phyloP scores from a whole-genome alignment of 2,329 filamentous ascomycete genomes.

The Aotearoamyces nothofagi region DNA sequence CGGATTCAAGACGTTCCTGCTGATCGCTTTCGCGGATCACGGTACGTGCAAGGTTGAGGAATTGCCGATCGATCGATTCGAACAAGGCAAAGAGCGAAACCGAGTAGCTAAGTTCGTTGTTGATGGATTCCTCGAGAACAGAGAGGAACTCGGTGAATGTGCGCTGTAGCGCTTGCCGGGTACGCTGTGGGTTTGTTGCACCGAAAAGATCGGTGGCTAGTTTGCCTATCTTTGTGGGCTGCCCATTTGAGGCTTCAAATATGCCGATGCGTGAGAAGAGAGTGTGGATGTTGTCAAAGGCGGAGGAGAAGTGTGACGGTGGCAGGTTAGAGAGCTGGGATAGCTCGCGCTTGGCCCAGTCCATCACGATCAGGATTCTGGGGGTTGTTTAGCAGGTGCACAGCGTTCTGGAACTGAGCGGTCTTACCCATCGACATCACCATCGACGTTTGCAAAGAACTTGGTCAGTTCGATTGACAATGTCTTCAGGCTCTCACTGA shows the following conservation, averaged over 20 bases:
- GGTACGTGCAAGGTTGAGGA: constrained; percentile 72
- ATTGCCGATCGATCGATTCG: constrained; percentile 79
- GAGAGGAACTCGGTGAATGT: constrained; percentile 80
- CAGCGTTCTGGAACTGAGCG: constrained; percentile 2
- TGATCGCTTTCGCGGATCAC: constrained; percentile 71
- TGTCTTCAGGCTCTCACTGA: constrained; percentile 74
- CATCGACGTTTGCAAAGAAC: constrained; percentile 88
- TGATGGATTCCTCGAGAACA: constrained; percentile 80
- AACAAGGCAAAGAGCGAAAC: constrained; percentile 78
- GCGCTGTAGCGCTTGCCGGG: constrained; percentile 64
- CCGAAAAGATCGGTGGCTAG: constrained; percentile 64
- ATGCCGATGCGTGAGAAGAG: constrained; percentile 51
- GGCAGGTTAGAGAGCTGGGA: constrained; percentile 48
- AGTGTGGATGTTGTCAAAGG: constrained; percentile 73
- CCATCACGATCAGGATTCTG: constrained; percentile 85
- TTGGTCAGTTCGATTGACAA: constrained; percentile 74
- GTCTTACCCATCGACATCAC: constrained; percentile 68
- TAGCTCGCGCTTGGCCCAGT: constrained; percentile 84
- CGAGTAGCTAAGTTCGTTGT: constrained; percentile 67
- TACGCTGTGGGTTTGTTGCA: constrained; percentile 65
- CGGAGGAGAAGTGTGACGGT: constrained; percentile 47
- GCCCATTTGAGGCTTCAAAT: constrained; percentile 37
- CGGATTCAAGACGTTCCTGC: constrained; percentile 67
- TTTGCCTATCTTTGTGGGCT: constrained; percentile 53
- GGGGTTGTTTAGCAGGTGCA: constrained; percentile 8